Conservation (phyloP, 2,329 filamentous ascomycete genomes). For the Botrytis paeoniae region DNA sequence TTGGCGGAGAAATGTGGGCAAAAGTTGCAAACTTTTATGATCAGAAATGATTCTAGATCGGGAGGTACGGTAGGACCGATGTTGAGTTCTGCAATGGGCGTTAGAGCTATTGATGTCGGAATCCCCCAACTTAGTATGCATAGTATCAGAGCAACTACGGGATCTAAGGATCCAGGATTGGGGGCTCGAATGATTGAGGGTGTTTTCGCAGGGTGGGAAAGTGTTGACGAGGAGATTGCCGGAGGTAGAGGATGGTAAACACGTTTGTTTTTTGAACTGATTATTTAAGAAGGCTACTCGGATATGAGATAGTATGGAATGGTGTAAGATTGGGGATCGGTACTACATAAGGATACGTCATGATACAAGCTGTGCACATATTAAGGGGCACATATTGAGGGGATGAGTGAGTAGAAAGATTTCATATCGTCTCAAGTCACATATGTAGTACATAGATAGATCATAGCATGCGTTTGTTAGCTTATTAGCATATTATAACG, state of each 20-base stretch:
- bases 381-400: background rate
- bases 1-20: slow-evolving; percentile 72
- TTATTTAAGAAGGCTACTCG: background rate
- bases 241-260: slow-evolving; percentile 31
- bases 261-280: background rate
- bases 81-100: slow-evolving; percentile 75
- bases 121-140: slow-evolving; percentile 95
- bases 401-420: background rate
- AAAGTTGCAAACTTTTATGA: slow-evolving; percentile 85
- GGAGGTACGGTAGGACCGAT: slow-evolving; percentile 96
- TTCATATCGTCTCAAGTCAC: background rate
- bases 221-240: slow-evolving; percentile 75
- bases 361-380: background rate
- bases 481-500: background rate
- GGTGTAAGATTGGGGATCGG: background rate
- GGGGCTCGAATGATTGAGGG: slow-evolving; percentile 86
- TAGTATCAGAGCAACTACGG: slow-evolving; percentile 83
- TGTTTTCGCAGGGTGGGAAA: slow-evolving; percentile 83
- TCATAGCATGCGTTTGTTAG: background rate
- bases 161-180: slow-evolving; percentile 78
- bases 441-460: background rate
- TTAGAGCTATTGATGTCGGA: slow-evolving; percentile 81
- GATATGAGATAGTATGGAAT: background rate
- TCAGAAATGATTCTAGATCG: slow-evolving; percentile 83
- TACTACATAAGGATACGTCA: background rate